These are phyloP conservation scores for Nicotiana obtusifolia DNA, from an alignment of 257 asterid genomes.

Conservation along the genomic window DNA sequence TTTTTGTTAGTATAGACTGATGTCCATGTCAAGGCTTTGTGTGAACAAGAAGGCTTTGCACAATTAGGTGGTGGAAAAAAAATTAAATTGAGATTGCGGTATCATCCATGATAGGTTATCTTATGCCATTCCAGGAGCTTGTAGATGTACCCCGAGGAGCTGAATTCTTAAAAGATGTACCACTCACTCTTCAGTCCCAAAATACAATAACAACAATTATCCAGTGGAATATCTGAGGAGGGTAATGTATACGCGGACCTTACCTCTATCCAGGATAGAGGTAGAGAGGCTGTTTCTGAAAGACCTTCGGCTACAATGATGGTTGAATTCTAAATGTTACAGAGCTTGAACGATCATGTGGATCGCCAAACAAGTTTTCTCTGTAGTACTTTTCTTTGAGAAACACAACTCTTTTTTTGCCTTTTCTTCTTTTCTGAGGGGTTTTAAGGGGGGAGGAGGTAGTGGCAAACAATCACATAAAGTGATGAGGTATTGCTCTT, in stretches of 20 bases:
- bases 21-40: neutral
- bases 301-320: neutral
- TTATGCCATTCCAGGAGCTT: neutral
- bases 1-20: neutral
- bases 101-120: neutral
- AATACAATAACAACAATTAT: too few species aligned
- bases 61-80: neutral
- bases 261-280: too few species aligned
- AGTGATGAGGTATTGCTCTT: neutral
- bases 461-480: neutral
- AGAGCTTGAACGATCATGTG: neutral
- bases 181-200: neutral
- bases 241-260: too few species aligned
- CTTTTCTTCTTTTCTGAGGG: neutral
- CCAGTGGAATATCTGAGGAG: too few species aligned
- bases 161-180: neutral
- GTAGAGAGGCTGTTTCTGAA: too few species aligned
- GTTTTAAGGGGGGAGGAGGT: neutral
- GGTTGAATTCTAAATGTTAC: neutral
- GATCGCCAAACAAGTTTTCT: neutral
- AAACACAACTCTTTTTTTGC: neutral
- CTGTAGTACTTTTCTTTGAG: neutral
- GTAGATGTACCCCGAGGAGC: neutral
- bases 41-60: neutral
- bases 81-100: neutral